Percentiles rank a stretch among this genome's conserved stretches.
phyloP scores from a whole-genome alignment of 2,329 filamentous ascomycete species.

The Samsoniella hepiali region DNA sequence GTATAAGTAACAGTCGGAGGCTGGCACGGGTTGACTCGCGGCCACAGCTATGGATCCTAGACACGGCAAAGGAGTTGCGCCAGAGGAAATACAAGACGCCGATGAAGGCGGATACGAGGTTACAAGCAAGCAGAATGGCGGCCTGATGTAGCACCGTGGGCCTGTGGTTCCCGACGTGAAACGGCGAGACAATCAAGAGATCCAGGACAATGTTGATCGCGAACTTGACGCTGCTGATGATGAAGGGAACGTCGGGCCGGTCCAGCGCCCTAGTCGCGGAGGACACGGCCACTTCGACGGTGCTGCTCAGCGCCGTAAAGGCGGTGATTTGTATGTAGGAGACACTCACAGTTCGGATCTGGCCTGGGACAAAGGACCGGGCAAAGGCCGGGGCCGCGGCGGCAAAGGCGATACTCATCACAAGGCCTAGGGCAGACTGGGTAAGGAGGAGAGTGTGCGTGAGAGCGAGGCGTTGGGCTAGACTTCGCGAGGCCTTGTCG shows the following conservation, averaged over 20 bases:
- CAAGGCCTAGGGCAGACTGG: constrained; percentile 53
- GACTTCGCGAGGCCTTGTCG: constrained; percentile 53
- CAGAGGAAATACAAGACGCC: constrained; percentile 59
- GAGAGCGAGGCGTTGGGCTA: constrained; percentile 52
- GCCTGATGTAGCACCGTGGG: constrained; percentile 65
- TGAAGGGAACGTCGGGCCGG: constrained; percentile 63
- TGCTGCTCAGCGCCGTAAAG: constrained; percentile 59
- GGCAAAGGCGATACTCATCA: constrained; percentile 59
- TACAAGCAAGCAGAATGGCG: constrained; percentile 59
- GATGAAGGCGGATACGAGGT: constrained; percentile 49
- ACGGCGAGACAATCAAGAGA: constrained; percentile 62
- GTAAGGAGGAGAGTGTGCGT: constrained; percentile 62
- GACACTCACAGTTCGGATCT: constrained; percentile 54
- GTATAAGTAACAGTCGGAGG: constrained; percentile 43
- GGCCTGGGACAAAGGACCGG: constrained; percentile 58
- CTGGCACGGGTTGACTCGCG: constrained; percentile 32
- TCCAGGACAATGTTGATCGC: constrained; percentile 65
- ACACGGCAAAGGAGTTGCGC: not conserved
- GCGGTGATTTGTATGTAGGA: constrained; percentile 63
- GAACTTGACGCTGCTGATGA: constrained; percentile 64
- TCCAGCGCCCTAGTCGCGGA: constrained; percentile 63
- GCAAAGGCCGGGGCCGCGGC: constrained; percentile 54
- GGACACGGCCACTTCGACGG: constrained; percentile 61
- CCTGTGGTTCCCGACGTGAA: constrained; percentile 52
- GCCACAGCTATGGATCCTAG: not conserved